Evolutionary conservation across 176 grass and related monocot species (phyloP), one percentile per base, ranked within the genome.

Genomic region (Raddia guianensis): DNA sequence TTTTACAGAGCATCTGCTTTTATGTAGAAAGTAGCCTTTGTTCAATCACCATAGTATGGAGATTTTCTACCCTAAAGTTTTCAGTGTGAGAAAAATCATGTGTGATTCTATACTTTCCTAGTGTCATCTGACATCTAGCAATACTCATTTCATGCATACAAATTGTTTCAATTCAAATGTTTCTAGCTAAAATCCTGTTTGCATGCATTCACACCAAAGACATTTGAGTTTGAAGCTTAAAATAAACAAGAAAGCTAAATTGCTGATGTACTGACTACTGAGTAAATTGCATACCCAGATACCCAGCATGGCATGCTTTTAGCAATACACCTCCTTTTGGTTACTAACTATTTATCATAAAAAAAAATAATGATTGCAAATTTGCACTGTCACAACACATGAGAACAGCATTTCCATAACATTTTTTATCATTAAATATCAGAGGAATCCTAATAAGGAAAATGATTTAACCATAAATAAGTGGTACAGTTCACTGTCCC

Each of bases 141-240:
- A n/a, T 40, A 78, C 16, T 27, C 33, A 48, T 9, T 62, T 34
- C 47, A 34, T 77, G 75, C 45, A 64, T 77, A 50, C 5, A 77
- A 77, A 58, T 54, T 34, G 3, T 72, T 52, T 72, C 14, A 63
- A 21, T 13, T 63, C 0, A 2, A 63, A 63, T 34, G 33, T 34
- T 66, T 66, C 34, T 66, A 66, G 14, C 14, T 15, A 7, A 8
- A 67, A 40, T 18, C 53, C 35, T 45, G 7, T 18, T 42, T 63
- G 6, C 2, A 10, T 21, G n/a, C 20, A 51, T 52, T 49, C 61
- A 80, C 65, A 70, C 20, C 35, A 60, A 34, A 60, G 32, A 42
- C n/a, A 48, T 59, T 33, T 32, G 14, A 47, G 34, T 59, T 33
- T 32, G 14, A 47, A 14, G 19, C 37, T 48, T n/a, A 10, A 59